Conservation (phyloP, 2,329 filamentous ascomycete genomes). For the Arthrobotrys megalospora region DNA sequence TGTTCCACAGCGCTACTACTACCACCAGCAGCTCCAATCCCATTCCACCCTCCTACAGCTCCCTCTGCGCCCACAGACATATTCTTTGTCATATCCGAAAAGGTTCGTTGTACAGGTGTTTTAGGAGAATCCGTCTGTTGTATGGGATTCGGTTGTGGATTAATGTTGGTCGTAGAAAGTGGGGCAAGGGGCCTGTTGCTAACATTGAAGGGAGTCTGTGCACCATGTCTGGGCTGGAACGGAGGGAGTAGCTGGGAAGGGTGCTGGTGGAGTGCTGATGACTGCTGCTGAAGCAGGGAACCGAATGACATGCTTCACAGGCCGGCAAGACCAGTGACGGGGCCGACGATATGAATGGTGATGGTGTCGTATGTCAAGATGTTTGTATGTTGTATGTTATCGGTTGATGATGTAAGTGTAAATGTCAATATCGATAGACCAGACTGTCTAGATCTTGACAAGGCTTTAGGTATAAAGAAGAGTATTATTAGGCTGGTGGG, state of each 20-base stretch:
- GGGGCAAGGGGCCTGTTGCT: slow-evolving; percentile 38
- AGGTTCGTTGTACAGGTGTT: slow-evolving; percentile 60
- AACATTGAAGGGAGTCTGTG: slow-evolving; percentile 36
- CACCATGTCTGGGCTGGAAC: slow-evolving; percentile 53
- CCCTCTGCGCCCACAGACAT: slow-evolving; percentile 34
- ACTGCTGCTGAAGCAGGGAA: slow-evolving; percentile 60
- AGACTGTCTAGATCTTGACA: slow-evolving; percentile 3
- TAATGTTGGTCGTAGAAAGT: slow-evolving; percentile 29
- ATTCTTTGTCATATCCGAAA: slow-evolving; percentile 50
- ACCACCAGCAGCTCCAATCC: slow-evolving; percentile 24
- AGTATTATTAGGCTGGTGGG: slow-evolving; percentile 32
- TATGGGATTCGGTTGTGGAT: slow-evolving; percentile 21
- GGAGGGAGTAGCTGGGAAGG: slow-evolving; percentile 52
- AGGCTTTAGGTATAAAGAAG: slow-evolving; percentile 3
- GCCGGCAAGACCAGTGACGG: slow-evolving; percentile 5
- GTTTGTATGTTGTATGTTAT: neutral
- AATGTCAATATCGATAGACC: slow-evolving; percentile 4
- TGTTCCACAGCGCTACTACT: neutral
- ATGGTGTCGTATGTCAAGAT: neutral
- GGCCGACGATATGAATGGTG: slow-evolving; percentile 5
- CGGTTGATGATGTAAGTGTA: neutral
- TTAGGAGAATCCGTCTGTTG: slow-evolving; percentile 43
- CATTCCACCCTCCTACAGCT: slow-evolving; percentile 24
- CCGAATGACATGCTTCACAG: slow-evolving; percentile 61
- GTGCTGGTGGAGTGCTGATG: slow-evolving; percentile 57